Evolutionary conservation across 2,329 filamentous ascomycete species (phyloP), one percentile per base, ranked within the genome.

Genomic region (Trichoderma sp.): DNA sequence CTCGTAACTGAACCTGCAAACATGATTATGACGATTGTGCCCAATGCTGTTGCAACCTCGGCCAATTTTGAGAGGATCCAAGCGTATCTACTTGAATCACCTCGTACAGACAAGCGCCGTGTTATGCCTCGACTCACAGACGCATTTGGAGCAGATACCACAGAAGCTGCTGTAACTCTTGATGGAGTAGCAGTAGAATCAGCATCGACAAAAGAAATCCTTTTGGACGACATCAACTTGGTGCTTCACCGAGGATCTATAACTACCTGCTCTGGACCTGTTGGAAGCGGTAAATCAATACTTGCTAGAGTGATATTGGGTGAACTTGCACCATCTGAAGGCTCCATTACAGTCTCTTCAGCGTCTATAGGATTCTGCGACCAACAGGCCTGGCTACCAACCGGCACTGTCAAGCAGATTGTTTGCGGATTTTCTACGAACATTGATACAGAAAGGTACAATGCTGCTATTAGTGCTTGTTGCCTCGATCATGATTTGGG

Each of bases 1-100:
- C 80, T 86, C 77, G 80, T 86, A 0, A 86, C 84, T 1, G 83
- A 86, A 31, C 85, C 85, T 0, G 84, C 85, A 7, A 86, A 86
- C 68, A 86, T 86, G 84, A 78, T 86, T 21, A 85, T 86, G 85
- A 85, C 85, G 0, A 82, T 84, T 21, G 74, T 85, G 0, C 85
- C 85, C 0, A 79, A 80, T 5, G 80, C 78, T 0, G 77, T 85
- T 0, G 81, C 81, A 0, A 79, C 82, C 0, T 79, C 83, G 6
- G 78, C 84, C 0, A 81, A 80, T 24, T 84, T 85, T 65, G 82
- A 84, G 16, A 80, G 84, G 16, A 85, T 87, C 4, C 84, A 86
- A 66, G 60, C 64, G 0, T 86, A 81, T 59, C 74, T 86, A 1
- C 77, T 83, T 1, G 76, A 78, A 35, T 75, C 76, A 27, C 33